Evolutionary conservation across 148 eudicot species (phyloP), one percentile per base, ranked within the genome.

Genomic region (Pouteria glomerata): DNA sequence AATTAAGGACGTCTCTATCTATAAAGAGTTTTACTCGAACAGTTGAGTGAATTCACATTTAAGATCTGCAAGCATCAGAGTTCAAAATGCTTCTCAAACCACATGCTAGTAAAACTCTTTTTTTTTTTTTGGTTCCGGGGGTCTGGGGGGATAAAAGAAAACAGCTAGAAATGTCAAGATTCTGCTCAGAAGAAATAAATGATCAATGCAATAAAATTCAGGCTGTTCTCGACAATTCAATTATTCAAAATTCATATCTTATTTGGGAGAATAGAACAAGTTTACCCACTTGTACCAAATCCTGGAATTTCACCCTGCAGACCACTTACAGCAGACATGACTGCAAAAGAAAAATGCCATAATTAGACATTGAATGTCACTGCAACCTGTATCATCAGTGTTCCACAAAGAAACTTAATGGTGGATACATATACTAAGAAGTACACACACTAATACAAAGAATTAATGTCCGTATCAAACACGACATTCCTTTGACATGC

Each of bases 241-340:
- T 27, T 48, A 51, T 42, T 37, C 33, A 52, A 19, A 44, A 21
- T 26, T 35, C 23, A 10, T 29, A 63, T 15, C 47, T 52, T 24
- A 63, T 63, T 6, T 3, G 68, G 34, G 75, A 24, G 69, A 50
- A 34, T 41, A 23, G 42, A 59, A 71, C 37, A 66, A 18, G 75
- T 57, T 35, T 75, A 87, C 97, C 63, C 83, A 95, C 97, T 77
- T 74, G 97, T 78, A 73, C 84, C 94, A 66, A 95, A 90, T 64
- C 99, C 99, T n/a, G 82, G 79, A 37, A 95, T 78, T 78, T 85
- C 69, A 60, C 96, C 98, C 78, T 91, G 88, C 75, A 95, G 75
- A 72, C 98, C 98, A 73, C 97, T 95, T 78, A 91, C 98, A 73
- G 98, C 97, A 75, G 98, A 95, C 96, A 95, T 85, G 61, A 95